phyloP scores from a whole-genome alignment of 495 filamentous ascomycete species.

The Aspergillus conjunctus region DNA sequence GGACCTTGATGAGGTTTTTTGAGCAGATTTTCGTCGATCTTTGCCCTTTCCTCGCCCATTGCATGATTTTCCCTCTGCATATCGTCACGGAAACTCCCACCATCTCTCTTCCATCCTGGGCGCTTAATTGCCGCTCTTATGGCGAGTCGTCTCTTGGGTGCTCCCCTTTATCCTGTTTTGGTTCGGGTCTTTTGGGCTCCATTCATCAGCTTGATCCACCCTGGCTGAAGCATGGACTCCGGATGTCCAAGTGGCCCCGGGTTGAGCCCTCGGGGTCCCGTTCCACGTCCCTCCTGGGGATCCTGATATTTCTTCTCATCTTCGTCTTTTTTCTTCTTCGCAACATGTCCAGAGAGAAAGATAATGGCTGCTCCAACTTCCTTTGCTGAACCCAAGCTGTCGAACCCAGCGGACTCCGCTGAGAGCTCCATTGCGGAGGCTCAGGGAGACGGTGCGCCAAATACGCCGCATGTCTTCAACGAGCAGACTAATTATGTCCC shows the following conservation, averaged over 20 bases:
- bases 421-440: slow-evolving; percentile 1
- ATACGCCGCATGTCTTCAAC: slow-evolving; percentile 41
- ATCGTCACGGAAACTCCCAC: neutral
- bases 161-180: neutral
- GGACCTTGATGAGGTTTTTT: slow-evolving; percentile 44
- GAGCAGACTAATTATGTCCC: slow-evolving; percentile 61
- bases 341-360: neutral
- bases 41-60: slow-evolving; percentile 11
- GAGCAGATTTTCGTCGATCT: slow-evolving; percentile 38
- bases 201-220: neutral
- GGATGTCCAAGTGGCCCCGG: neutral
- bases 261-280: neutral
- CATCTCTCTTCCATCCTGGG: neutral
- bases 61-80: neutral
- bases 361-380: neutral
- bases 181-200: neutral
- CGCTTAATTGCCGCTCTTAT: neutral
- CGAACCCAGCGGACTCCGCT: neutral
- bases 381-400: slow-evolving; percentile 8
- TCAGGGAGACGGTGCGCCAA: slow-evolving; percentile 16
- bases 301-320: neutral
- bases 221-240: neutral
- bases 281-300: neutral
- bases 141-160: neutral
- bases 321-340: neutral